Conservation (phyloP, 106 monocot species). For the Apostasia ramifera region DNA sequence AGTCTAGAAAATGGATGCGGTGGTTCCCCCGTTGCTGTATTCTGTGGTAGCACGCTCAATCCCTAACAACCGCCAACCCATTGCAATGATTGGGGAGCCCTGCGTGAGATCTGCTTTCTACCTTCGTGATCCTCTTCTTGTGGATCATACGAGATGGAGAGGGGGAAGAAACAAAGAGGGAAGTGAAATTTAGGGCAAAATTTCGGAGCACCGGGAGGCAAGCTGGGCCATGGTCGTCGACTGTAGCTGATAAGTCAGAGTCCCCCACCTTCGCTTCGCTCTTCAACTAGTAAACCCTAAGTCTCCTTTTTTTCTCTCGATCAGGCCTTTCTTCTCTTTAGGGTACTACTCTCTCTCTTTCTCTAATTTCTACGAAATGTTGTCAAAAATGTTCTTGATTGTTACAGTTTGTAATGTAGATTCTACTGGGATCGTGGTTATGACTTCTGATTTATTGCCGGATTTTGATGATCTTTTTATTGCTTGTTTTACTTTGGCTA, state of each 20-base stretch:
- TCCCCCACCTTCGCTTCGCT: too few relatives aligned
- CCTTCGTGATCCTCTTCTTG: not conserved
- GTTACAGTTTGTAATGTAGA: not conserved
- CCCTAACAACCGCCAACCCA: not conserved
- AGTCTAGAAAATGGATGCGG: too few relatives aligned
- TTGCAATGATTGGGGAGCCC: slow-evolving; percentile 5
- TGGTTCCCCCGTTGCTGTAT: not conserved
- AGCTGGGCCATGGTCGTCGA: slow-evolving; percentile 2
- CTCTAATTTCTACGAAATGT: not conserved
- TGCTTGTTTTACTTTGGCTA: too few relatives aligned
- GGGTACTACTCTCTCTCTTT: not conserved
- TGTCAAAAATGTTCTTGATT: not conserved
- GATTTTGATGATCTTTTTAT: too few relatives aligned
- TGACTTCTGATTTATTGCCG: too few relatives aligned
- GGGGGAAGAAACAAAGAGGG: not conserved
- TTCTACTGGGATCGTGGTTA: not conserved
- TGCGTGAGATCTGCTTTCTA: slow-evolving; percentile 2
- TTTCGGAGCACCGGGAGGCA: not conserved
- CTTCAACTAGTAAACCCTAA: not conserved
- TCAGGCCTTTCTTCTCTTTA: not conserved
- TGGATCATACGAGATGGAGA: not conserved
- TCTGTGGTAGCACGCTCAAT: not conserved
- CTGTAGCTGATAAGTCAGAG: not conserved
- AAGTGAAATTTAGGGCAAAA: not conserved
- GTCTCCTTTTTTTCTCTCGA: not conserved